phyloP scores from a whole-genome alignment of 257 asterid genomes.

The Mentha longifolia region DNA sequence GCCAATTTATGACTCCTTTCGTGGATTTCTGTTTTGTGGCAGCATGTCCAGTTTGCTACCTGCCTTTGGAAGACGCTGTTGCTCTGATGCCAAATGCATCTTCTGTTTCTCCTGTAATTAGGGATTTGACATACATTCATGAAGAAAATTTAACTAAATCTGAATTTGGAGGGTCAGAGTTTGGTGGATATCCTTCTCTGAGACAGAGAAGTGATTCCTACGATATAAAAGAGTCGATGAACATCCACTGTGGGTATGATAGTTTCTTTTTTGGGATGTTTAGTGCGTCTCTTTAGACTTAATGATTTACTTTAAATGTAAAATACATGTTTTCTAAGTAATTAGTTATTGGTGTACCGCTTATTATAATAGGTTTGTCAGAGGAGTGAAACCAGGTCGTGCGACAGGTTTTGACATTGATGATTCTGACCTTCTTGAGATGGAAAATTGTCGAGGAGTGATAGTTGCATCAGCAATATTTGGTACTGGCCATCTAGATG shows the following conservation, averaged over 20 bases:
- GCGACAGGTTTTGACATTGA: slow-evolving; percentile 82
- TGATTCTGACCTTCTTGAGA: slow-evolving; percentile 76
- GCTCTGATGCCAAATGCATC: slow-evolving; percentile 73
- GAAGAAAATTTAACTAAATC: slow-evolving; percentile 68
- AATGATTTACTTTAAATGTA: neutral
- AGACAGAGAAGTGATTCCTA: slow-evolving; percentile 74
- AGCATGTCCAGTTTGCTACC: slow-evolving; percentile 97
- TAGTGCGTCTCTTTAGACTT: slow-evolving; percentile 28
- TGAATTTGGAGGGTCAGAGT: slow-evolving; percentile 95
- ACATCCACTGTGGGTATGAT: slow-evolving; percentile 90
- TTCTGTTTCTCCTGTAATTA: slow-evolving; percentile 76
- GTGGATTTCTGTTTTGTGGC: slow-evolving; percentile 30
- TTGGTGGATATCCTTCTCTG: slow-evolving; percentile 89
- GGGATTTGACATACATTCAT: slow-evolving; percentile 62
- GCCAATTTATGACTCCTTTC: neutral
- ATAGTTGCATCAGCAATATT: slow-evolving; percentile 94
- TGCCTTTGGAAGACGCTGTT: slow-evolving; percentile 80
- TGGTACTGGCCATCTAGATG: slow-evolving; percentile 50
- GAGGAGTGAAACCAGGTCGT: slow-evolving; percentile 80
- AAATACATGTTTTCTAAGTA: neutral
- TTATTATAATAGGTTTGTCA: slow-evolving; percentile 72
- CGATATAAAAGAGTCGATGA: slow-evolving; percentile 80
- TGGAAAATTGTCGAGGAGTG: slow-evolving; percentile 83
- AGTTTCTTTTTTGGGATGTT: slow-evolving; percentile 10
- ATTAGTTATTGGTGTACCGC: neutral